Evolutionary conservation across 805 yeast genomes (phyloP).

Genomic region (Candida broadrunensis): DNA sequence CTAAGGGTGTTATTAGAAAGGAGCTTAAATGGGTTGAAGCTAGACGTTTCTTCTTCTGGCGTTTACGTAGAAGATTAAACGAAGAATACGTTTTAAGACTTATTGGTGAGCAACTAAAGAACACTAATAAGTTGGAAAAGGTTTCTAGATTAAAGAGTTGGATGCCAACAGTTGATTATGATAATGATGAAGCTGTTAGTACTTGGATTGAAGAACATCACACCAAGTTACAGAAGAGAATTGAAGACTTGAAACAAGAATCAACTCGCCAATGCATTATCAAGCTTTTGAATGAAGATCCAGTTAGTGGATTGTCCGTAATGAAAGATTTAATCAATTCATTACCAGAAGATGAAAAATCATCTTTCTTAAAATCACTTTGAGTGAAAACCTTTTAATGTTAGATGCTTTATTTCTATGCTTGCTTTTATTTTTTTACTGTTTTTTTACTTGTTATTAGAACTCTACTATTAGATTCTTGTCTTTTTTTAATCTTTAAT

Average conservation of each 20-base stretch:
- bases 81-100: conserved; percentile 85
- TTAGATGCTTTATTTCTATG: background rate
- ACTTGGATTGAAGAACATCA: conserved; percentile 83
- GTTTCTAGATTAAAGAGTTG: conserved; percentile 84
- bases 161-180: conserved; percentile 72
- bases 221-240: conserved; percentile 53
- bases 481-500: background rate
- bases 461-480: no score
- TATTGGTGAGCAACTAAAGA: conserved; percentile 58
- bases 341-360: conserved; percentile 35
- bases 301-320: conserved; percentile 24
- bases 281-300: conserved; percentile 40
- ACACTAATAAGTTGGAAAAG: conserved; percentile 72
- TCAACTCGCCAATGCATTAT: conserved; percentile 63
- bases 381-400: background rate
- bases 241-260: conserved; percentile 65
- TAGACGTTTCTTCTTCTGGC: conserved; percentile 98
- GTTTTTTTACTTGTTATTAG: background rate
- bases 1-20: conserved; percentile 85
- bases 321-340: conserved; percentile 33
- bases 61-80: conserved; percentile 90
- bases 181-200: conserved; percentile 75
- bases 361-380: conserved; percentile 20
- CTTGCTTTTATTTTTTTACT: conserved; percentile 1
- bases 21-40: conserved; percentile 84